Evolutionary conservation across 768 basidiomycete species (phyloP).

Genomic region (Russula compacta): DNA sequence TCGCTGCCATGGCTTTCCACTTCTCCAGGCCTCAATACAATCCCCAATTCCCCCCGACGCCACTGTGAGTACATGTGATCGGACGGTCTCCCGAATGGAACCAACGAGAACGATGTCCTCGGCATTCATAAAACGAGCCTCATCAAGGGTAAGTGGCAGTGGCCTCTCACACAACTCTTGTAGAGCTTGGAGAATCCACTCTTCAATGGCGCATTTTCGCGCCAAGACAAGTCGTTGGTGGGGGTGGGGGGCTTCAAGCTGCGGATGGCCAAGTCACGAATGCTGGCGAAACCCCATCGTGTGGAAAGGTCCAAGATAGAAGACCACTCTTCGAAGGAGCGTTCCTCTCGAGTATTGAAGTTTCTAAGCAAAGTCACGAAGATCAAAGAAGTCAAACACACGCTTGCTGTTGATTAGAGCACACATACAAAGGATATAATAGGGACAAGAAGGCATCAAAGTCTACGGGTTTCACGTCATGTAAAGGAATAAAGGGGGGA

Average conservation of each 20-base stretch:
- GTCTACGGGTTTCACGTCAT: not conserved
- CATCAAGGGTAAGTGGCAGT: not conserved
- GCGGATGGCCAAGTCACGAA: conserved; percentile 17
- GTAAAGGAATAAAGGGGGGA: not conserved
- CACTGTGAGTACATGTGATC: too few relatives aligned
- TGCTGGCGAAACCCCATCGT: conserved; percentile 17
- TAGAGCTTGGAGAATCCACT: conserved; percentile 5
- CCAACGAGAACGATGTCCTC: conserved; percentile 7
- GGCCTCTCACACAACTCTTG: not conserved
- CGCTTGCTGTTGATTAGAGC: too few relatives aligned
- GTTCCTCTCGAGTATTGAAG: not conserved
- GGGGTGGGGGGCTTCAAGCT: not conserved
- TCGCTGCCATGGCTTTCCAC: too few relatives aligned
- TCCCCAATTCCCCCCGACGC: too few relatives aligned
- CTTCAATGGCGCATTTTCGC: not conserved
- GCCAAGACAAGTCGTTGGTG: conserved; percentile 5
- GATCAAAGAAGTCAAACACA: too few relatives aligned
- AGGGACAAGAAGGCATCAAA: conserved; percentile 9
- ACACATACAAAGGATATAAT: conserved; percentile 3
- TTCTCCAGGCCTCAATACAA: too few relatives aligned
- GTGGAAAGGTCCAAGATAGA: conserved; percentile 19
- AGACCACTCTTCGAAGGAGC: conserved; percentile 18
- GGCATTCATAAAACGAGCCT: conserved; percentile 1
- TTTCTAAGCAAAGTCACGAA: too few relatives aligned
- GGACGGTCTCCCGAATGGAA: not conserved